Evolutionary conservation across 345 rosid species (phyloP), one percentile per base, ranked within the genome.

Genomic region (Acer campestre): DNA sequence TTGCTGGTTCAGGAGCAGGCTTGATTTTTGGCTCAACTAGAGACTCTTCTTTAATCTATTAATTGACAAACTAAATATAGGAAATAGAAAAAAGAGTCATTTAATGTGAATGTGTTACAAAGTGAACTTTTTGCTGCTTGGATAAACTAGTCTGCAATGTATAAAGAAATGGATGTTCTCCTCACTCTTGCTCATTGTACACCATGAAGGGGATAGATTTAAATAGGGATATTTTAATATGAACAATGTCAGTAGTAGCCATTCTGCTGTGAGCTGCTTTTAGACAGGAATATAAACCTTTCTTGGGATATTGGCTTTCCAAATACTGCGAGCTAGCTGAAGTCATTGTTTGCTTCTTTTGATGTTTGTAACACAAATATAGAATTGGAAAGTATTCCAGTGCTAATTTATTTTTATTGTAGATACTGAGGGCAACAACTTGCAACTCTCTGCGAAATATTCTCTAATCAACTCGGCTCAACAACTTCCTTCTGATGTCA

Each of bases 391-490:
- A 31, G 58, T 49, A 46, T 46, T 9, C 13, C 11, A 1, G 9
- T 42, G 8, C 11, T 46, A 10, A 46, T 46, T 46, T 46, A 46
- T 9, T 9, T 10, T 9, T 67, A 14, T 66, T 83, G 80, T 82
- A 96, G 99, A 96, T 82, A 87, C 88, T 49, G 97, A 89, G 70
- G 89, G 90, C 82, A 88, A 82, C 82, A 90, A 78, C 77, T 77
- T 96, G 86, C 23, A 89, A 56, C 98, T 96, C 48, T 89, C 98
- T 42, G 97, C 97, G n/a, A 96, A 96, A 77, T 80, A 84, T 78
- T 94, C 98, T 75, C 90, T 96, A 56, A 79, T 90, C 65, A 88
- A 84, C 63, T 85, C 86, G 1, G 90, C 89, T 72, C 80, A 88
- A 61, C 81, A 90, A 70, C 93, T 96, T 84, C 99, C 99, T 74